Evolutionary conservation across 78 protist genomes (phyloP), one percentile per base, ranked within the genome.

Genomic region (Polysphondylium violaceum): DNA sequence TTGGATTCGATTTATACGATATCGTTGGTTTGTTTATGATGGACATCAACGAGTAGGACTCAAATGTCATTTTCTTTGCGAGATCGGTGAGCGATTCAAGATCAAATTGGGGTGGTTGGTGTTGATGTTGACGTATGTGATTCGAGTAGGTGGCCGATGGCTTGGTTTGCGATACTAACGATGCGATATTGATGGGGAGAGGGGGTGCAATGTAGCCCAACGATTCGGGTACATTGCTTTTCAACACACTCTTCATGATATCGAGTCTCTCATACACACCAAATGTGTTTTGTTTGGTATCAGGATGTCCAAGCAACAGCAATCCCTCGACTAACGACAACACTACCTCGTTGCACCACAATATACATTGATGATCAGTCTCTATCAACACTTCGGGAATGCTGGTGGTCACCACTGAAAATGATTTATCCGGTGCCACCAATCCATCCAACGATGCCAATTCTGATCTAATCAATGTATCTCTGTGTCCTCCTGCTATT

Each of bases 331-430:
- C 91, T 7, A 83, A 33, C 21, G 91, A 67, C 33, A 69, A 64
- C 2, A 88, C 94, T 17, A 88, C 77, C 12, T 88, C 89, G 40
- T 88, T 88, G 29, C 94, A 88, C 94, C 94, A 88, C 14, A 88
- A 63, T n/a, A 88, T 88, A 59, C 87, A 76, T 53, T 69, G 79
- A 63, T 88, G 94, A 29, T 88, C 94, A 17, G 94, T 76, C 29
- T 88, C 89, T 31, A 76, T 53, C 50, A 76, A 76, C 1, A 88
- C 87, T 50, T 88, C 87, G 12, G 94, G 94, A 21, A 88, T 58
- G 3, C 78, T 64, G 3, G 94, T 88, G 23, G 94, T 78, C 9
- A 88, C 36, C 0, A 50, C 88, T 19, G 94, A 78, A 27, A 88
- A 69, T n/a, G 60, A 36, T 72, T 63, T 64, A 27, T 65, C 77